These are phyloP conservation scores for Eutypella sp. DNA, from an alignment of 2,329 filamentous ascomycete species.

Conservation along the genomic window DNA sequence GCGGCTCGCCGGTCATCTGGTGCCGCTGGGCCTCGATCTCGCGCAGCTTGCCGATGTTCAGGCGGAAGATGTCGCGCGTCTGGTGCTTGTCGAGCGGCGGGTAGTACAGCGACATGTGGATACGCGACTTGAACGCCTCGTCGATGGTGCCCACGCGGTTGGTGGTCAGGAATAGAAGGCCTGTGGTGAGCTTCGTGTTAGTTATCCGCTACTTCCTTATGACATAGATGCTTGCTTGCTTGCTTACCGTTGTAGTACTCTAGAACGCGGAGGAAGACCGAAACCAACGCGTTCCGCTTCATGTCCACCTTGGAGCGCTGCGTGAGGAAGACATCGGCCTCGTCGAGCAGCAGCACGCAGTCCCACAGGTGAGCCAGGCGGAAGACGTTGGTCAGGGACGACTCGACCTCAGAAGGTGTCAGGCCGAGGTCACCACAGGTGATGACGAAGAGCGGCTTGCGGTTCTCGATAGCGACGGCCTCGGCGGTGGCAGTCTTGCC, in stretches of 20 bases:
- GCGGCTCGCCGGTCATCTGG: conserved; percentile 30
- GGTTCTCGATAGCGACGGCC: conserved; percentile 34
- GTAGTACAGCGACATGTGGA: conserved; percentile 33
- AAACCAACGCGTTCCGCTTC: conserved; percentile 30
- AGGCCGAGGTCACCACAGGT: conserved; percentile 44
- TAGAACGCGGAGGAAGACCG: conserved; percentile 34
- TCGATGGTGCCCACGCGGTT: conserved; percentile 40
- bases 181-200: conserved; percentile 27
- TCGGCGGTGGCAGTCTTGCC: conserved; percentile 46
- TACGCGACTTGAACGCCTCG: conserved; percentile 38
- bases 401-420: conserved; percentile 36
- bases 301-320: conserved; percentile 25
- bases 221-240: too few relatives aligned
- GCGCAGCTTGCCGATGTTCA: conserved; percentile 34
- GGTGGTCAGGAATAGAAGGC: conserved; percentile 39
- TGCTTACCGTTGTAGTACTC: conserved; percentile 15
- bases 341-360: conserved; percentile 24
- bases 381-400: conserved; percentile 37
- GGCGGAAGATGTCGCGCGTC: conserved; percentile 36
- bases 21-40: conserved; percentile 31
- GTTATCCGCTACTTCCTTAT: too few relatives aligned
- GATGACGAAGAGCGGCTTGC: conserved; percentile 42
- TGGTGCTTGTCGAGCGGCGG: conserved; percentile 33
- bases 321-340: conserved; percentile 25
- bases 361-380: conserved; percentile 32